Evolutionary conservation across 2,329 filamentous ascomycete genomes (phyloP).

Genomic region (Blastomyces percursus): DNA sequence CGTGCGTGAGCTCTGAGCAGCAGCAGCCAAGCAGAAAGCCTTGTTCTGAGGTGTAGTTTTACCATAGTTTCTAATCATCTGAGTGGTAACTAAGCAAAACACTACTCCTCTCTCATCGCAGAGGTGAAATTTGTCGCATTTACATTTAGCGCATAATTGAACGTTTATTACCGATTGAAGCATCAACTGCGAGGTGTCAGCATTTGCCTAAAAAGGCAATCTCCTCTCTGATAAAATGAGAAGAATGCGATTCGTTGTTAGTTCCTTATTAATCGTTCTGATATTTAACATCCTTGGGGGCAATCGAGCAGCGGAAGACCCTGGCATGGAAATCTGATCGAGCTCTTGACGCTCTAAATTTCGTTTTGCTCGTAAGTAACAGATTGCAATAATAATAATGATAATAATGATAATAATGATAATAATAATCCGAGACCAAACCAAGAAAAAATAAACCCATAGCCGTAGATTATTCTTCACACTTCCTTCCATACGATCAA

Average conservation of each 20-base stretch:
- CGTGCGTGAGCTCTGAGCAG: neutral
- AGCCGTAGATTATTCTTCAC: neutral
- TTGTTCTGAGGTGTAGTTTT: neutral
- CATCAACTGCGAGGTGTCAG: neutral
- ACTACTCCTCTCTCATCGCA: neutral
- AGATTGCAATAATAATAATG: too few species aligned
- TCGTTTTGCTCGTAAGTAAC: neutral
- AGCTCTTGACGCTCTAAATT: neutral
- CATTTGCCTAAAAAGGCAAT: conserved; percentile 1
- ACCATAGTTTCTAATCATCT: neutral
- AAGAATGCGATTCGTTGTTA: neutral
- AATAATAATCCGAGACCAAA: too few species aligned
- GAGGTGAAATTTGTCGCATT: neutral
- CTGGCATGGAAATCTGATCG: neutral
- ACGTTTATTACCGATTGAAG: neutral
- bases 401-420: too few species aligned
- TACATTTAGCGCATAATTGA: neutral
- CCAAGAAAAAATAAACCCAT: too few species aligned
- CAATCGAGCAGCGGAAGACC: neutral
- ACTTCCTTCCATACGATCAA: neutral
- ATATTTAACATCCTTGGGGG: neutral
- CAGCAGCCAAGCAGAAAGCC: neutral
- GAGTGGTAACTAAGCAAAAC: neutral
- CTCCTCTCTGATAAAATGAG: neutral
- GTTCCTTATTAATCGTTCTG: neutral